A percentile compares a stretch with the other conserved stretches of the same genome.
These are phyloP conservation scores for Solanum habrochaites DNA, from an alignment of 257 asterid species.

Conservation along the genomic window DNA sequence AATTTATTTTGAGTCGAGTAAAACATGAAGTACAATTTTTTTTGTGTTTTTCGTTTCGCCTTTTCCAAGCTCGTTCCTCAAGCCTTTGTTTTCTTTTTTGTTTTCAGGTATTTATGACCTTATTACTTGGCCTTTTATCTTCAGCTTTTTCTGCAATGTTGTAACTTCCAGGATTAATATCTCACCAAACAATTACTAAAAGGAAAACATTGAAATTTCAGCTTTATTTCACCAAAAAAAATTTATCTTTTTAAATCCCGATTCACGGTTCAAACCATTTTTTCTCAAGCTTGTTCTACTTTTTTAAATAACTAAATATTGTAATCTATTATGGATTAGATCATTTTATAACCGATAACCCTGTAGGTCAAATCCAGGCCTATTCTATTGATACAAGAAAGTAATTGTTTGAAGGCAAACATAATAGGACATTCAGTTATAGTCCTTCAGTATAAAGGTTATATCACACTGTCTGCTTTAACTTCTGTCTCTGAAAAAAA, in stretches of 20 bases:
- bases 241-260: too few relatives aligned
- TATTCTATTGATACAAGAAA: background rate
- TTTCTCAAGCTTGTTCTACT: too few relatives aligned
- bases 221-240: background rate
- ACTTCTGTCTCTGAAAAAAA: background rate
- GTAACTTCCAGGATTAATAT: background rate
- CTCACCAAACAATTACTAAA: background rate
- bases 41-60: too few relatives aligned
- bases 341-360: background rate
- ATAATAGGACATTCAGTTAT: background rate
- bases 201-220: background rate
- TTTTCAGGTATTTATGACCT: too few relatives aligned
- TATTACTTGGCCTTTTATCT: too few relatives aligned
- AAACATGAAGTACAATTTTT: constrained; percentile 56
- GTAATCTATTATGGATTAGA: background rate
- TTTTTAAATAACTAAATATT: too few relatives aligned
- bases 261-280: too few relatives aligned
- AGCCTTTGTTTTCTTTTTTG: too few relatives aligned
- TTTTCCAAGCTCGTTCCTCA: constrained; percentile 69
- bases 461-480: background rate
- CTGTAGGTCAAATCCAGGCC: background rate
- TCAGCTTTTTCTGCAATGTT: constrained; percentile 85
- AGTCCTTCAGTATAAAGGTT: background rate
- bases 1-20: constrained; percentile 64
- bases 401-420: background rate